phyloP scores from a whole-genome alignment of 495 filamentous ascomycete species.

The Trichocladium uniseriatum region DNA sequence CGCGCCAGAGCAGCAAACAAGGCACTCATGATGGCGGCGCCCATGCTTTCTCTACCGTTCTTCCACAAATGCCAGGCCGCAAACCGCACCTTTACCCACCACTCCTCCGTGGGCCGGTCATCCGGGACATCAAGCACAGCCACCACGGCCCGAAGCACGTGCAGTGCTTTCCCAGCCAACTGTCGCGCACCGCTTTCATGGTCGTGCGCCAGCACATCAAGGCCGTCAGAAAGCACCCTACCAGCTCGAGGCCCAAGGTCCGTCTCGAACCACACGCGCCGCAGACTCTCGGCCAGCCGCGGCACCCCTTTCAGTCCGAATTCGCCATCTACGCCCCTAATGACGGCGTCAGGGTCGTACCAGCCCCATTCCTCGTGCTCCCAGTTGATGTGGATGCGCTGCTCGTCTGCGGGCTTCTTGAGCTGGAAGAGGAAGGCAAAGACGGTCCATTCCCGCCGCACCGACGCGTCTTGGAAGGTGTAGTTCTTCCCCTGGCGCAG shows the following conservation, averaged over 20 bases:
- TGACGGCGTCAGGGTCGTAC: constrained; percentile 41
- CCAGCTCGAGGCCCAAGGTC: constrained; percentile 35
- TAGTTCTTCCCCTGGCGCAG: constrained; percentile 52
- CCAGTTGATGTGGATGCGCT: constrained; percentile 49
- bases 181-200: constrained; percentile 49
- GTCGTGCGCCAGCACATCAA: constrained; percentile 41
- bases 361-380: constrained; percentile 52
- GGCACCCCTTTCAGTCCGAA: constrained; percentile 43
- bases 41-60: constrained; percentile 56
- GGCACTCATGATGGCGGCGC: constrained; percentile 46
- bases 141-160: constrained; percentile 37
- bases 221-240: constrained; percentile 34
- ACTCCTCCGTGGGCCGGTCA: constrained; percentile 21
- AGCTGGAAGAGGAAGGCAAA: constrained; percentile 53
- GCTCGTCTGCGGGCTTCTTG: constrained; percentile 26
- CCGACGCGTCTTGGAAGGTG: constrained; percentile 42
- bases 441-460: constrained; percentile 52
- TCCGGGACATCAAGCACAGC: constrained; percentile 6
- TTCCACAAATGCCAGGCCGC: constrained; percentile 56
- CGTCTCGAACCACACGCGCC: constrained; percentile 48
- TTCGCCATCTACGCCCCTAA: constrained; percentile 21
- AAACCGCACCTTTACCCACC: constrained; percentile 48
- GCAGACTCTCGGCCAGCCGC: constrained; percentile 44
- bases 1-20: constrained; percentile 37
- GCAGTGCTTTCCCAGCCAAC: constrained; percentile 43